These are phyloP conservation scores for Aphanomyces euteiches DNA, from an alignment of 352 stramenopile genomes.

Conservation along the genomic window DNA sequence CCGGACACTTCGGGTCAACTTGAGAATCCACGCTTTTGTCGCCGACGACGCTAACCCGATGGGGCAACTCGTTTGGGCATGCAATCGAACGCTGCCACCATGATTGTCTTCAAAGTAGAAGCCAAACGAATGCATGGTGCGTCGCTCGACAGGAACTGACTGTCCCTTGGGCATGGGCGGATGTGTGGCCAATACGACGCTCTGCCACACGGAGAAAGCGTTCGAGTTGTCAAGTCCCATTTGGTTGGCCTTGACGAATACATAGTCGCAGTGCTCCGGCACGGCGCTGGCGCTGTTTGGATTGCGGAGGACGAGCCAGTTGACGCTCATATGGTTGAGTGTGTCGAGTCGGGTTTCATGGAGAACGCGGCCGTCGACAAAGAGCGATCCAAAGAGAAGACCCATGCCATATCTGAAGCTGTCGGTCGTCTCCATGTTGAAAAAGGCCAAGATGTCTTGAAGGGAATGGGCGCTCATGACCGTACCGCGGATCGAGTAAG, in stretches of 20 bases:
- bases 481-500: neutral
- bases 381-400: slow-evolving; percentile 19
- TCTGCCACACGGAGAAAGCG: slow-evolving; percentile 22
- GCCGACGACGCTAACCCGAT: neutral
- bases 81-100: neutral
- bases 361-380: slow-evolving; percentile 21
- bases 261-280: neutral
- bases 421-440: slow-evolving; percentile 4
- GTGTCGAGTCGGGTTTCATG: neutral
- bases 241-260: neutral
- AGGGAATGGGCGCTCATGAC: neutral
- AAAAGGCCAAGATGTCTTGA: slow-evolving; percentile 17
- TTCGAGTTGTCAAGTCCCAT: neutral
- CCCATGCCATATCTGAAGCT: slow-evolving; percentile 11
- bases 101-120: slow-evolving; percentile 57
- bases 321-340: neutral
- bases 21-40: neutral
- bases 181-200: neutral
- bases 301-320: neutral
- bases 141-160: slow-evolving; percentile 30
- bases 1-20: neutral
- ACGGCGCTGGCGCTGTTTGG: neutral
- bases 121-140: slow-evolving; percentile 64
- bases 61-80: neutral
- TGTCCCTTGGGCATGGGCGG: neutral